phyloP scores from a whole-genome alignment of 495 filamentous ascomycete species.

The Xylaria longipes region DNA sequence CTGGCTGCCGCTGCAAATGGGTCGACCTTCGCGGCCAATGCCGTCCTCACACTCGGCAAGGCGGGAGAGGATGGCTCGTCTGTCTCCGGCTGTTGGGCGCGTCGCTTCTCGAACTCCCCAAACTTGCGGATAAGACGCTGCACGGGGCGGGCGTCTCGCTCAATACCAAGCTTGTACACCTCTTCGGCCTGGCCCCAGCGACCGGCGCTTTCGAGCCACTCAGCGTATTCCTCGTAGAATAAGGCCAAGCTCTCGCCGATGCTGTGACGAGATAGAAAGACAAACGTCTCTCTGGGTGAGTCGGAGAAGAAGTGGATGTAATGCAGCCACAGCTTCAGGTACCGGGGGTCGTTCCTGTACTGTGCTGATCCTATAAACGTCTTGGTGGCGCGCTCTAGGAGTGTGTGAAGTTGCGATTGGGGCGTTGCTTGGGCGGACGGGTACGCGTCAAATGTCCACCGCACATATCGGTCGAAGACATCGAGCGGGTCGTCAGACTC shows the following conservation, averaged over 20 bases:
- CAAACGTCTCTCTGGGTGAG: constrained; percentile 87
- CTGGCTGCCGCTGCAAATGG: constrained; percentile 66
- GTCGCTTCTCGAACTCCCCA: constrained; percentile 83
- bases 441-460: constrained; percentile 95
- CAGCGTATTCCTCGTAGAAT: constrained; percentile 98
- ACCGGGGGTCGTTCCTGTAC: constrained; percentile 94
- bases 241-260: constrained; percentile 88
- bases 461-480: constrained; percentile 93
- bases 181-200: constrained; percentile 94
- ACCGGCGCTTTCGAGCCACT: constrained; percentile 84
- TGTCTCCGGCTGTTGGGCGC: constrained; percentile 64
- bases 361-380: constrained; percentile 80
- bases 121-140: constrained; percentile 87
- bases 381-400: constrained; percentile 92
- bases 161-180: constrained; percentile 85
- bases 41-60: constrained; percentile 81
- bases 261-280: constrained; percentile 85
- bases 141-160: constrained; percentile 82
- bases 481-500: constrained; percentile 96
- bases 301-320: constrained; percentile 94
- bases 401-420: constrained; percentile 83
- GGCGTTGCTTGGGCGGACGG: constrained; percentile 92
- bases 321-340: constrained; percentile 90
- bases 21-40: constrained; percentile 83
- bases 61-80: constrained; percentile 84